Evolutionary conservation across 495 filamentous ascomycete genomes (phyloP).

Genomic region (Viridothelium virens): DNA sequence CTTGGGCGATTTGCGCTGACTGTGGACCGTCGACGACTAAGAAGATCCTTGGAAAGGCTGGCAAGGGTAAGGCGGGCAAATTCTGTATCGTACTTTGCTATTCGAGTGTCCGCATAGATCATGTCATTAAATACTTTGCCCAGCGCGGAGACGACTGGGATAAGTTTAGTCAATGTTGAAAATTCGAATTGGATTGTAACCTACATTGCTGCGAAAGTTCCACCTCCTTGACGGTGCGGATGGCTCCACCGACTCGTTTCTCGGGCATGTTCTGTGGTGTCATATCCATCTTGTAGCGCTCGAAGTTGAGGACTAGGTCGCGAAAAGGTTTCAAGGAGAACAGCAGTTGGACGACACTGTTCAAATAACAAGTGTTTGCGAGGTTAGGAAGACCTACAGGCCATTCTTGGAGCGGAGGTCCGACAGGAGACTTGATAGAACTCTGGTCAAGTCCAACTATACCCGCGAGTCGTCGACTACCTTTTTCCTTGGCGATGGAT

Average conservation of each 20-base stretch:
- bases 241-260: conserved; percentile 53
- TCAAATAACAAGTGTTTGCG: conserved; percentile 96
- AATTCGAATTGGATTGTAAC: neutral
- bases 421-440: conserved; percentile 20
- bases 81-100: conserved; percentile 4
- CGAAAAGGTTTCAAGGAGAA: conserved; percentile 80
- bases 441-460: conserved; percentile 30
- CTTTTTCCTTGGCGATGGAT: conserved; percentile 45
- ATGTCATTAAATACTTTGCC: neutral
- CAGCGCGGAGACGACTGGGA: neutral
- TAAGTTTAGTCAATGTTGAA: neutral
- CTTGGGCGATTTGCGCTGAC: conserved; percentile 33
- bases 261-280: conserved; percentile 50
- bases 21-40: conserved; percentile 50
- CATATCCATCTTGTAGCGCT: conserved; percentile 57
- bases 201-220: conserved; percentile 10
- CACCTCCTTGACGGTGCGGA: neutral
- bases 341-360: conserved; percentile 92
- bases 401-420: conserved; percentile 38
- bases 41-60: conserved; percentile 51
- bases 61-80: conserved; percentile 73
- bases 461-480: conserved; percentile 37
- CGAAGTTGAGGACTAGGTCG: conserved; percentile 67
- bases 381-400: conserved; percentile 87
- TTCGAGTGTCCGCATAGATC: neutral